Conservation (phyloP, 495 filamentous ascomycete genomes). For the Penicillium cosmopolitanum region DNA sequence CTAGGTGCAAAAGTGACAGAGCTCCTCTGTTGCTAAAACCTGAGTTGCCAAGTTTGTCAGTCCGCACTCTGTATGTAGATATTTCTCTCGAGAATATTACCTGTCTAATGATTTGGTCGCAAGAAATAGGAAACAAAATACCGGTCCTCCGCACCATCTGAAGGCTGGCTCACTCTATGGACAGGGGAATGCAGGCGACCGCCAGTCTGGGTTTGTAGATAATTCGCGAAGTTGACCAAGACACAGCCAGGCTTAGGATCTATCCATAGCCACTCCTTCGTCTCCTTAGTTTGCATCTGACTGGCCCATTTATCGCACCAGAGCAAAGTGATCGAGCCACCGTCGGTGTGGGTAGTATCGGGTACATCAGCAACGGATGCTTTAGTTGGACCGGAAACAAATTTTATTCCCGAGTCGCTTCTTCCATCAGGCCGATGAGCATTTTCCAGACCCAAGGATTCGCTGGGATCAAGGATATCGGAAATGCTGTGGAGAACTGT, state of each 20-base stretch:
- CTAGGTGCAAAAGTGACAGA: no score
- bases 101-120: not conserved
- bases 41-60: no score
- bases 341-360: slow-evolving; percentile 22
- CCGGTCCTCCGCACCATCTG: slow-evolving; percentile 29
- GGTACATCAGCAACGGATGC: slow-evolving; percentile 14
- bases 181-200: slow-evolving; percentile 25
- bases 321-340: slow-evolving; percentile 25
- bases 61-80: no score
- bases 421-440: slow-evolving; percentile 12
- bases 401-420: slow-evolving; percentile 18
- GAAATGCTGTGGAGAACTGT: slow-evolving; percentile 16
- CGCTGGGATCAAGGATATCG: slow-evolving; percentile 11
- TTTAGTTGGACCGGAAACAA: slow-evolving; percentile 18
- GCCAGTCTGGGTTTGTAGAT: slow-evolving; percentile 29
- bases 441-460: slow-evolving; percentile 7
- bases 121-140: slow-evolving; percentile 36
- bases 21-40: no score
- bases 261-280: slow-evolving; percentile 22
- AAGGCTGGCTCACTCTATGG: slow-evolving; percentile 34
- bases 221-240: slow-evolving; percentile 35
- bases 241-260: slow-evolving; percentile 23
- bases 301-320: slow-evolving; percentile 27
- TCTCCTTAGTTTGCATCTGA: slow-evolving; percentile 22
- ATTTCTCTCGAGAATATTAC: no score